These are phyloP conservation scores for Fusarium sp. DNA, from an alignment of 2,329 filamentous ascomycete species.

Conservation along the genomic window DNA sequence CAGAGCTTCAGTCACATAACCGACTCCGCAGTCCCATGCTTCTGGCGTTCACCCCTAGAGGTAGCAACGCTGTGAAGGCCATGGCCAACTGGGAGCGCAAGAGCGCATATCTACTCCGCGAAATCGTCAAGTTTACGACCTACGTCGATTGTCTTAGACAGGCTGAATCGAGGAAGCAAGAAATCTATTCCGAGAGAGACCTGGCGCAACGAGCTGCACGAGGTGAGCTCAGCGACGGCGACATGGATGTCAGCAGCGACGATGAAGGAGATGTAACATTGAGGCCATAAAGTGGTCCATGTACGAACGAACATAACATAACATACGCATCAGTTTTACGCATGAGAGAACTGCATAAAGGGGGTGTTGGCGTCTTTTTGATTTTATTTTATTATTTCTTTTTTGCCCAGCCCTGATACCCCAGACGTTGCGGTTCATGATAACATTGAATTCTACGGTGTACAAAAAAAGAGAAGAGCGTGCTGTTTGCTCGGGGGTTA, in stretches of 20 bases:
- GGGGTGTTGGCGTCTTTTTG: slow-evolving; percentile 29
- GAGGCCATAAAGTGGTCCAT: slow-evolving; percentile 47
- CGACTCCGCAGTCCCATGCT: slow-evolving; percentile 89
- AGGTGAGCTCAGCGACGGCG: slow-evolving; percentile 62
- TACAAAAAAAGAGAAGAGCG: slow-evolving; percentile 37
- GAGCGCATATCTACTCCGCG: slow-evolving; percentile 88
- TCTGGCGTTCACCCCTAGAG: slow-evolving; percentile 88
- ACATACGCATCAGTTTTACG: slow-evolving; percentile 17
- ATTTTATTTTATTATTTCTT: slow-evolving; percentile 11
- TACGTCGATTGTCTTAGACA: slow-evolving; percentile 89
- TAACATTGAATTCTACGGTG: slow-evolving; percentile 41
- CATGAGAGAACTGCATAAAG: slow-evolving; percentile 14
- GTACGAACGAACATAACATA: slow-evolving; percentile 29
- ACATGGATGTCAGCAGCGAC: slow-evolving; percentile 54
- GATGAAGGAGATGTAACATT: slow-evolving; percentile 57
- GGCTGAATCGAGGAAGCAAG: slow-evolving; percentile 78
- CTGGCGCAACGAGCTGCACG: slow-evolving; percentile 64
- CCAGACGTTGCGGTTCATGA: slow-evolving; percentile 40
- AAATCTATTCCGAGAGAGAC: slow-evolving; percentile 76
- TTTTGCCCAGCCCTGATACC: slow-evolving; percentile 44
- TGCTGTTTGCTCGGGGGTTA: slow-evolving; percentile 9
- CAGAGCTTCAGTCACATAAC: slow-evolving; percentile 89
- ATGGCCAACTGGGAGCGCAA: slow-evolving; percentile 99
- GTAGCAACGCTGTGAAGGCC: slow-evolving; percentile 84
- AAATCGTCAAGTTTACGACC: slow-evolving; percentile 97